Percentiles rank a stretch among this genome's conserved stretches.
These are phyloP conservation scores for Tolypocladium sp. DNA, from an alignment of 2,329 filamentous ascomycete genomes.

Conservation along the genomic window DNA sequence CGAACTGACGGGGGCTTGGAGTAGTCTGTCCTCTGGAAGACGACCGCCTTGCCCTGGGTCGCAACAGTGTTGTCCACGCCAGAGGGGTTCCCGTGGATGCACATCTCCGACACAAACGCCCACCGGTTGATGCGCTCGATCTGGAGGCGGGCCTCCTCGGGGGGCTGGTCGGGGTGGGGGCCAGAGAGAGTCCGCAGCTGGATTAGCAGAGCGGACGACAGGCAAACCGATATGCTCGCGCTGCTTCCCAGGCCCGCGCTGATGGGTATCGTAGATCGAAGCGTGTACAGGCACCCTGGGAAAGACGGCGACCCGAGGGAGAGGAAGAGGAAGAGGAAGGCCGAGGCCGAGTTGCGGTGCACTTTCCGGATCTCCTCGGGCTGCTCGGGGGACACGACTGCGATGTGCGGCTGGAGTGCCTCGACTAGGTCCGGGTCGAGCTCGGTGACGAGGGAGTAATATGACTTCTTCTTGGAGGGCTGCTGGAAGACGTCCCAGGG, in stretches of 20 bases:
- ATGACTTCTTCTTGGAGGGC: constrained; percentile 83
- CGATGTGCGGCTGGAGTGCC: constrained; percentile 72
- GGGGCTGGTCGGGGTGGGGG: constrained; percentile 84
- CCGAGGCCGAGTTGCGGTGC: constrained; percentile 69
- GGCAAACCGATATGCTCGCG: constrained; percentile 86
- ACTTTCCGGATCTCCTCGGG: constrained; percentile 71
- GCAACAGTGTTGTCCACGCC: constrained; percentile 96
- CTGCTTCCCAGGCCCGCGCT: constrained; percentile 87
- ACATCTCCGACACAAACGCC: constrained; percentile 96
- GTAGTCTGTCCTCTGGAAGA: constrained; percentile 78
- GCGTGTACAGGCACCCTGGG: constrained; percentile 75
- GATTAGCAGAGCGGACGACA: constrained; percentile 73
- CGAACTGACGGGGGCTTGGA: constrained; percentile 66
- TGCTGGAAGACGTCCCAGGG: constrained; percentile 79
- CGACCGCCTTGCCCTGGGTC: constrained; percentile 84
- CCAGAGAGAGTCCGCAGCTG: constrained; percentile 84
- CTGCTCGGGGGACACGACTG: constrained; percentile 56
- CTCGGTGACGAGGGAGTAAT: constrained; percentile 79
- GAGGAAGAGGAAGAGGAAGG: constrained; percentile 89
- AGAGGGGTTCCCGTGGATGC: constrained; percentile 93
- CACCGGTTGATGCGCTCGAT: constrained; percentile 94
- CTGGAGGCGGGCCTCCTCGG: constrained; percentile 79
- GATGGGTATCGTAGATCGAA: constrained; percentile 90
- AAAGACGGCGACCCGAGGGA: constrained; percentile 74
- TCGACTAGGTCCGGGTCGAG: constrained; percentile 76